Evolutionary conservation across 441 rosid genomes (phyloP).

Genomic region (Melastoma candidum): DNA sequence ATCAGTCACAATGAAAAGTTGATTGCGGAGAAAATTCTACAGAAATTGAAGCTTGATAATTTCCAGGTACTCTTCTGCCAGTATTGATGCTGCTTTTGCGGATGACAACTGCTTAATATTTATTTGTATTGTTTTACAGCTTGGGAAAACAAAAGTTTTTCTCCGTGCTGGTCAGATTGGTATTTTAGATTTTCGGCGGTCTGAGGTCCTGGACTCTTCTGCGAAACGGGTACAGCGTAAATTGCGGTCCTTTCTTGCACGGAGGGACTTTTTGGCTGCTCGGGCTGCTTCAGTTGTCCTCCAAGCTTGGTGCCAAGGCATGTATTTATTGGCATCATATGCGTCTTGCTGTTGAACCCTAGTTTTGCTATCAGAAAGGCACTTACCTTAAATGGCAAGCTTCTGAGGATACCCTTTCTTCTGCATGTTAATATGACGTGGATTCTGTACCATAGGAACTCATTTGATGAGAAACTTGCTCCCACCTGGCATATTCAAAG

Average conservation of each 20-base stretch:
- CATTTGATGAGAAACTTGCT: no score
- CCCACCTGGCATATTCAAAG: no score
- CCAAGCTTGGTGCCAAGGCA: conserved; percentile 93
- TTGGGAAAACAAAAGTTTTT: conserved; percentile 90
- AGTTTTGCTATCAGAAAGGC: no score
- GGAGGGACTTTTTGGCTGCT: conserved; percentile 37
- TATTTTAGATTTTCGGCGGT: conserved; percentile 65
- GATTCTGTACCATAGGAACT: no score
- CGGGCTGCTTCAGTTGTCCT: conserved; percentile 55
- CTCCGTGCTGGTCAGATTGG: conserved; percentile 99
- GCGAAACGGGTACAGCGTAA: conserved; percentile 67
- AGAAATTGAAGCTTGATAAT: conserved; percentile 63
- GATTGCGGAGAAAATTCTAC: conserved; percentile 68
- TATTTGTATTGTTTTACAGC: conserved; percentile 30
- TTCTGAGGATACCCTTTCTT: no score
- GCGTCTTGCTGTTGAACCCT: background rate
- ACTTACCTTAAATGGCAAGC: no score
- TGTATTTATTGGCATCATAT: no score
- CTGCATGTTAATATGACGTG: no score
- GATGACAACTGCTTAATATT: background rate
- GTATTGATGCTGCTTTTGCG: background rate
- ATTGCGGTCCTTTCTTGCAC: conserved; percentile 53
- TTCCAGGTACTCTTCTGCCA: conserved; percentile 55
- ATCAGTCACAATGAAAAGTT: conserved; percentile 73
- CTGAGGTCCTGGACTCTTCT: conserved; percentile 83